Evolutionary conservation across 306 rosid species (phyloP).

Genomic region (Castanea crenata): DNA sequence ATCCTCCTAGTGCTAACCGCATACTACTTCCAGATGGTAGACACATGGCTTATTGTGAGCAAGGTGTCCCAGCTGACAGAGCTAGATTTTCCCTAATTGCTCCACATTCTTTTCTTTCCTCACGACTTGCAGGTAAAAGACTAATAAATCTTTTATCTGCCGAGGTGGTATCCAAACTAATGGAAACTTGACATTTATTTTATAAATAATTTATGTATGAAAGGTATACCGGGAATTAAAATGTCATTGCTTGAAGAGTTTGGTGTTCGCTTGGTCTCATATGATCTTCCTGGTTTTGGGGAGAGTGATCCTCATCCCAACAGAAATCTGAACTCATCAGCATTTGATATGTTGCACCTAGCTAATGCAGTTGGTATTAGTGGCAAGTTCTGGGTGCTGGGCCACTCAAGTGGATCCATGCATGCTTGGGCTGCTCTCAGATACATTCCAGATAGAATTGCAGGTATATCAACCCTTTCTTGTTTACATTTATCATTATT

Average conservation of each 20-base stretch:
- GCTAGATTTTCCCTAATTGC: slow-evolving; percentile 80
- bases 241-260: slow-evolving; percentile 74
- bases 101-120: slow-evolving; percentile 89
- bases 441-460: slow-evolving; percentile 82
- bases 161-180: slow-evolving; percentile 10
- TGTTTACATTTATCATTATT: background rate
- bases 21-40: slow-evolving; percentile 91
- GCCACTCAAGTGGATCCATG: slow-evolving; percentile 78
- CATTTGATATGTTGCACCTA: slow-evolving; percentile 71
- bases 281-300: slow-evolving; percentile 99
- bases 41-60: slow-evolving; percentile 72
- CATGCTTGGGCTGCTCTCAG: slow-evolving; percentile 92
- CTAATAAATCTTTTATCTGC: background rate
- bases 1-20: slow-evolving; percentile 80
- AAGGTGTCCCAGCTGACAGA: slow-evolving; percentile 63
- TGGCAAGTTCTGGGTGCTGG: slow-evolving; percentile 87
- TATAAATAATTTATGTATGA: background rate
- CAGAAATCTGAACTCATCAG: slow-evolving; percentile 80
- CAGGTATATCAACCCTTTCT: slow-evolving; percentile 46
- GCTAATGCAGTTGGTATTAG: slow-evolving; percentile 63
- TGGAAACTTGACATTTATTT: background rate
- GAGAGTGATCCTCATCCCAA: slow-evolving; percentile 92
- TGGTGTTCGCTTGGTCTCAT: slow-evolving; percentile 74
- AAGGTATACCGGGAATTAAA: slow-evolving; percentile 86
- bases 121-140: slow-evolving; percentile 76